A percentile compares a stretch with the other conserved stretches of the same genome.
Evolutionary conservation across 2,329 filamentous ascomycete species (phyloP).

Genomic region (Penicillium frequentans): DNA sequence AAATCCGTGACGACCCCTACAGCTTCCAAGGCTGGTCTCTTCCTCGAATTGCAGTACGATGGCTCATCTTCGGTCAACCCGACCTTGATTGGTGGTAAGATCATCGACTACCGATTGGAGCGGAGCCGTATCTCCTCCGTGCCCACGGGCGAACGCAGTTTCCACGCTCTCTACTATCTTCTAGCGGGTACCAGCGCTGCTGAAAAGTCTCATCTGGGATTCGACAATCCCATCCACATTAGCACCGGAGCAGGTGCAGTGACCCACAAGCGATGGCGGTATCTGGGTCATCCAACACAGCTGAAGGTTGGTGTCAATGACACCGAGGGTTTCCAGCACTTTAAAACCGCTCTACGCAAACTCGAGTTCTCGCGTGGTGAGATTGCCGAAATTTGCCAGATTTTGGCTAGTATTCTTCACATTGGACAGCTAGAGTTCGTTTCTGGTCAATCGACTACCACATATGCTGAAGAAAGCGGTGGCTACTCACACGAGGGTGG

Average conservation of each 20-base stretch:
- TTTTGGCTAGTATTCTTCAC: slow-evolving; percentile 91
- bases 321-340: slow-evolving; percentile 90
- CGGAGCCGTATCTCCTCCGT: slow-evolving; percentile 87
- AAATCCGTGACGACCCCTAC: slow-evolving; percentile 95
- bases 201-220: slow-evolving; percentile 81
- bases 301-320: slow-evolving; percentile 97
- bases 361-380: slow-evolving; percentile 90
- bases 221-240: slow-evolving; percentile 51
- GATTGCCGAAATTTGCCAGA: slow-evolving; percentile 95
- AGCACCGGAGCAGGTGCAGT: slow-evolving; percentile 47
- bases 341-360: slow-evolving; percentile 92
- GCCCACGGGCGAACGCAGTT: slow-evolving; percentile 93
- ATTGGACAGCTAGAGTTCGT: slow-evolving; percentile 96
- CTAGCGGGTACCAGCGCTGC: slow-evolving; percentile 86
- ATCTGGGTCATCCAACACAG: slow-evolving; percentile 92
- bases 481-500: slow-evolving; percentile 95
- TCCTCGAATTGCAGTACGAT: slow-evolving; percentile 96
- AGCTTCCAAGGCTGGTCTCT: slow-evolving; percentile 91
- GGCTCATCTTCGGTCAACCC: slow-evolving; percentile 81
- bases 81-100: slow-evolving; percentile 86
- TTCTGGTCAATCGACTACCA: slow-evolving; percentile 75
- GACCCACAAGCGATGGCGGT: slow-evolving; percentile 86
- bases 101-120: slow-evolving; percentile 90
- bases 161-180: slow-evolving; percentile 94
- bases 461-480: slow-evolving; percentile 83